Conservation (phyloP, 805 yeast species). For the Nakazawaea ambrosiae region DNA sequence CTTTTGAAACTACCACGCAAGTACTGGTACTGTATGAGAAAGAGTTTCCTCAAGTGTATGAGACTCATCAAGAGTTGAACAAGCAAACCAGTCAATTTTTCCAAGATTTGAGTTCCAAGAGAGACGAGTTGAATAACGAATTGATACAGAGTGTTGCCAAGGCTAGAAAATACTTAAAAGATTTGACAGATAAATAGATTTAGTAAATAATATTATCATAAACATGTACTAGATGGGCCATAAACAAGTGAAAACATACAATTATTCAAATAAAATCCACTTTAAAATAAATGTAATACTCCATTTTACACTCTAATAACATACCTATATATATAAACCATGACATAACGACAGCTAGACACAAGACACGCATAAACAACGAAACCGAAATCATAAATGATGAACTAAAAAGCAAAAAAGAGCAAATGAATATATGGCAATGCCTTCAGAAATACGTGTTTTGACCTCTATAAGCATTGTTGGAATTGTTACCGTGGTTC, state of each 20-base stretch:
- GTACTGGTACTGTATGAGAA: conserved; percentile 24
- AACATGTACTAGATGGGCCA: not conserved
- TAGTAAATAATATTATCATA: not conserved
- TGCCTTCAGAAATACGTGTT: conserved; percentile 5
- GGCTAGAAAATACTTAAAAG: conserved; percentile 5
- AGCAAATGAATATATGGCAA: too few species aligned
- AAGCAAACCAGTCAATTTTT: not conserved
- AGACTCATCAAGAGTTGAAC: conserved; percentile 14
- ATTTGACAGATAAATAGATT: conserved; percentile 4
- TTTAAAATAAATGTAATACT: too few species aligned
- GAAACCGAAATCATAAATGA: too few species aligned
- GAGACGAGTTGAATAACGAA: not conserved
- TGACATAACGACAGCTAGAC: too few species aligned
- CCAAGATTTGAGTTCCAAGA: not conserved
- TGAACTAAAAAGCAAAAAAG: too few species aligned
- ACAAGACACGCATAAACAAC: too few species aligned
- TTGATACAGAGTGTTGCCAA: conserved; percentile 3
- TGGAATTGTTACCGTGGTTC: too few species aligned
- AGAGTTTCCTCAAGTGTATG: conserved; percentile 29
- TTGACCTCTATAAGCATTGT: conserved; percentile 6
- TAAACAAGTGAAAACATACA: too few species aligned
- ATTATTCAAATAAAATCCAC: too few species aligned
- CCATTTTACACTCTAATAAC: too few species aligned
- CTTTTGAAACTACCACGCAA: conserved; percentile 28
- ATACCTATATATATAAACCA: too few species aligned